Evolutionary conservation across 805 yeast genomes (phyloP), one percentile per base, ranked within the genome.

Genomic region (Cyberlindnera maritima): DNA sequence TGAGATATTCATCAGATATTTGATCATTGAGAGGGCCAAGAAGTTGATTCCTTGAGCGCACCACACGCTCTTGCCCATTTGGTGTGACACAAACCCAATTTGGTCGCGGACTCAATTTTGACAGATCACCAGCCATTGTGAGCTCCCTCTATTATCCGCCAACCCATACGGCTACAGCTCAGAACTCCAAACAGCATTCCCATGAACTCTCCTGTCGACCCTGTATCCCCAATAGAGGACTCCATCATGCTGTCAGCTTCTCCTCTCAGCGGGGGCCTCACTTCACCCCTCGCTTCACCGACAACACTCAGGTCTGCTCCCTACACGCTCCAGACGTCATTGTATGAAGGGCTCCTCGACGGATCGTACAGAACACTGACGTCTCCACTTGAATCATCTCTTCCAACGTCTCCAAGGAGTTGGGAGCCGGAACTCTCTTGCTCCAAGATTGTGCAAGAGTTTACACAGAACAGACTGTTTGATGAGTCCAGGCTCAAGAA

Each of bases 1-100:
- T 46, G 96, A 88, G 65, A 81, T 88, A 60, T 66, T 76, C 52
- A 69, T 81, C 55, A 60, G 95, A 62, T 76, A 79, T 64, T 57
- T 72, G 46, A 73, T 81, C 43, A 75, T 79, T 18, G 54, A 53
- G 17, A 54, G 29, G 34, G 48, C 48, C 2, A 48, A 48, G 34
- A 36, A 44, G 20, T 17, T 32, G 18, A 17, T 32, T 5, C n/a
- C 35, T 15, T 32, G 25, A 15, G 20, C 6, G 35, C n/a, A 11
- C n/a, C 11, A 10, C n/a, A 11, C 9, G 5, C 25, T 28, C 11
- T 28, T 28, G 31, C n/a, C 31, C 31, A 4, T 6, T 28, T 28
- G 5, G 11, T 7, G 31, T 32, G 35, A 32, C 35, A 32, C 35
- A 32, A 32, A 32, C 8, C 7, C 35, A 15, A 32, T 28, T 5